A percentile compares a stretch with the other conserved stretches of the same genome.
Evolutionary conservation across 2,329 filamentous ascomycete species (phyloP).

Genomic region (Aspergillus ibericus): DNA sequence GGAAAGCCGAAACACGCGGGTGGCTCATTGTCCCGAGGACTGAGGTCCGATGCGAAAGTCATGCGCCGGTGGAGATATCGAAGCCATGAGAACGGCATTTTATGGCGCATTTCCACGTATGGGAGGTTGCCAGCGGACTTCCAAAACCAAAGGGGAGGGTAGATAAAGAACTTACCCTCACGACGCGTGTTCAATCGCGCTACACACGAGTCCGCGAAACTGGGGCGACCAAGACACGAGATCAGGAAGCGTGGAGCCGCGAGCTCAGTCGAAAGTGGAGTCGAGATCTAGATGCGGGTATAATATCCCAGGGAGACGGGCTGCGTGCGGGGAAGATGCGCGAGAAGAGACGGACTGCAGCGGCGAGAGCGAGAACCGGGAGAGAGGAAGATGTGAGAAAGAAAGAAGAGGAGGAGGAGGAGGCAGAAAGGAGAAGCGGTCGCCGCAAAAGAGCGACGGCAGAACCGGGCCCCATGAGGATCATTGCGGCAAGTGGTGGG

Average conservation of each 20-base stretch:
- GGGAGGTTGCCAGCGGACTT: not conserved
- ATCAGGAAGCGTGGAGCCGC: constrained; percentile 8
- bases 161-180: constrained; percentile 15
- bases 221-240: constrained; percentile 12
- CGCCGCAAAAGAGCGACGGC: constrained; percentile 24
- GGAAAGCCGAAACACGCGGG: not conserved
- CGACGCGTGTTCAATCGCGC: constrained; percentile 27
- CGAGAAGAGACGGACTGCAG: constrained; percentile 6
- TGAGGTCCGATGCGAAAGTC: not conserved
- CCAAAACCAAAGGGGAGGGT: not conserved
- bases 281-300: constrained; percentile 13
- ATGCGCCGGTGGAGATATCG: not conserved
- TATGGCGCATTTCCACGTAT: not conserved
- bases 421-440: constrained; percentile 39
- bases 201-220: constrained; percentile 12
- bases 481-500: constrained; percentile 32
- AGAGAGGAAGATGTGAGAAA: constrained; percentile 18
- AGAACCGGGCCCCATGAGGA: constrained; percentile 31
- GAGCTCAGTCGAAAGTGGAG: constrained; percentile 1
- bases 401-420: constrained; percentile 22
- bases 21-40: not conserved
- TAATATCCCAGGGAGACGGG: constrained; percentile 14
- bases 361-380: constrained; percentile 12
- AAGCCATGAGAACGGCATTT: not conserved
- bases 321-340: constrained; percentile 8